phyloP scores from a whole-genome alignment of 1,284 basidiomycete species.

The Vanrija humicola region DNA sequence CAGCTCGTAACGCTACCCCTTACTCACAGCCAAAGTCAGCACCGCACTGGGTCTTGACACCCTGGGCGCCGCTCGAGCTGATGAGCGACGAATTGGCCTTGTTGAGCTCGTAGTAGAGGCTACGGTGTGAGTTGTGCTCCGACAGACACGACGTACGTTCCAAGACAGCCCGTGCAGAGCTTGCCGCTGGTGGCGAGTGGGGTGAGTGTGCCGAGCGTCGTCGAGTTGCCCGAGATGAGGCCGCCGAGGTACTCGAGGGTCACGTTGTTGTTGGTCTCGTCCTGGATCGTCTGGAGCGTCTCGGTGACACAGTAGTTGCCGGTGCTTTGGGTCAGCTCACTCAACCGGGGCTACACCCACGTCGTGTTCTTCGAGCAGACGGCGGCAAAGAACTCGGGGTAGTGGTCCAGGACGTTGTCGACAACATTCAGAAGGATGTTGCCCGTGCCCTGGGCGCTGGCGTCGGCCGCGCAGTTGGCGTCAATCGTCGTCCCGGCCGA shows the following conservation, averaged over 20 bases:
- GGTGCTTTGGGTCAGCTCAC: constrained; percentile 15
- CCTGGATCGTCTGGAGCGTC: constrained; percentile 35
- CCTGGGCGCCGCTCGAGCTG: constrained; percentile 21
- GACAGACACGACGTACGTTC: background rate
- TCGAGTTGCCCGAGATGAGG: constrained; percentile 24
- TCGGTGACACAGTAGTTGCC: constrained; percentile 36
- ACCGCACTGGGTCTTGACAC: constrained; percentile 33
- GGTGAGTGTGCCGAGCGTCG: constrained; percentile 12
- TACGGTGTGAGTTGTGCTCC: constrained; percentile 1
- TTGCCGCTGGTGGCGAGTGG: constrained; percentile 21
- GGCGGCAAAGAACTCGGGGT: constrained; percentile 33
- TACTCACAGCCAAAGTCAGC: constrained; percentile 31
- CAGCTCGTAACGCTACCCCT: background rate
- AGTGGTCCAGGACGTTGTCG: constrained; percentile 21
- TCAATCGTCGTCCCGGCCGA: constrained; percentile 15
- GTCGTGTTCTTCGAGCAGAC: constrained; percentile 37
- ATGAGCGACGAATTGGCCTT: constrained; percentile 34
- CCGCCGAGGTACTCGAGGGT: constrained; percentile 23
- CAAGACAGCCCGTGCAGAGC: constrained; percentile 39
- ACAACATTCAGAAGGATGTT: constrained; percentile 12
- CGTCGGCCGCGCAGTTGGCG: background rate
- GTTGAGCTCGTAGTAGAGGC: constrained; percentile 36
- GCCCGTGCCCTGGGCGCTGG: constrained; percentile 20
- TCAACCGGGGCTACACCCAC: constrained; percentile 32
- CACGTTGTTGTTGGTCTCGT: constrained; percentile 25